A percentile compares a stretch with the other conserved stretches of the same genome.
Evolutionary conservation across 352 stramenopile genomes (phyloP).

Genomic region (Globisporangium abappressorium): DNA sequence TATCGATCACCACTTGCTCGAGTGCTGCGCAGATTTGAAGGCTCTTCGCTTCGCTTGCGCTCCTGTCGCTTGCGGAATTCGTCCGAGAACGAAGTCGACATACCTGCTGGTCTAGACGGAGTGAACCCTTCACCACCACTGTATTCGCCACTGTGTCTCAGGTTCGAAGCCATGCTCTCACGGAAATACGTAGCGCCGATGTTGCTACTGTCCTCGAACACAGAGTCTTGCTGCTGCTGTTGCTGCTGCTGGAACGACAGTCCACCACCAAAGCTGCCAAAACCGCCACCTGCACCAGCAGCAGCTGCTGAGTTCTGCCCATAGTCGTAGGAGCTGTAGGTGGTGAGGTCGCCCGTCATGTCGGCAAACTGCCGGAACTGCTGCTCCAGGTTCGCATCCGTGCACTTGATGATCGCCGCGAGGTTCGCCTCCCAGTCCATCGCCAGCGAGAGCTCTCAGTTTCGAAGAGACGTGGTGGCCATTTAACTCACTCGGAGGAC

Average conservation of each 20-base stretch:
- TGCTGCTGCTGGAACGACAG: neutral
- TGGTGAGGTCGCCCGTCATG: conserved; percentile 24
- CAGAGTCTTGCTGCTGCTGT: neutral
- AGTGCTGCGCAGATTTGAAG: neutral
- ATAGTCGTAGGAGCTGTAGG: neutral
- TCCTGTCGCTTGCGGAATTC: conserved; percentile 56
- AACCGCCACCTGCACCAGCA: neutral
- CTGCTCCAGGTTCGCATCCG: conserved; percentile 69
- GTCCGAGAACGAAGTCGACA: conserved; percentile 31
- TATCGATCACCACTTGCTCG: neutral
- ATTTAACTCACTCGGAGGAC: too few species aligned
- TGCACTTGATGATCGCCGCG: conserved; percentile 79
- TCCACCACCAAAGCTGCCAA: neutral
- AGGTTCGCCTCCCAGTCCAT: conserved; percentile 52
- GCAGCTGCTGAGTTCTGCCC: neutral
- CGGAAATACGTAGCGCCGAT: conserved; percentile 34
- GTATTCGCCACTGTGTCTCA: neutral
- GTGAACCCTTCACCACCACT: neutral
- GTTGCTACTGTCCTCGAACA: neutral
- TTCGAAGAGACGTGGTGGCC: too few species aligned
- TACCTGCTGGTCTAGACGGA: conserved; percentile 2
- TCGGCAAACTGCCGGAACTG: conserved; percentile 71
- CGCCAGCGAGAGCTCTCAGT: neutral
- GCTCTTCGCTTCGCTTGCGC: conserved; percentile 25
- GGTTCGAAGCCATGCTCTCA: conserved; percentile 27